phyloP scores from a whole-genome alignment of 371 early-diverging fungal genomes.

The Catenaria anguillulae region DNA sequence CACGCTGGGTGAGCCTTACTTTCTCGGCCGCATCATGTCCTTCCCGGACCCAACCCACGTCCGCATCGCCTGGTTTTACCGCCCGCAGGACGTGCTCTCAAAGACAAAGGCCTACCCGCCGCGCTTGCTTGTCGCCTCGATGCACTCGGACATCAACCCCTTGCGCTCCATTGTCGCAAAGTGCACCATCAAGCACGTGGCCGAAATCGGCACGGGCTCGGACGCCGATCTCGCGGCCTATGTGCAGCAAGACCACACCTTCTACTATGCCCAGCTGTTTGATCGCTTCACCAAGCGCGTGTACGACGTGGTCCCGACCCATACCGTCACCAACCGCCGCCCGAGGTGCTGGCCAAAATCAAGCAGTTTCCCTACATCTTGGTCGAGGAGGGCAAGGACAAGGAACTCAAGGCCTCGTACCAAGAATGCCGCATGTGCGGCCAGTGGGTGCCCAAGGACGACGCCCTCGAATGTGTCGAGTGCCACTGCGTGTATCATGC shows the following conservation, averaged over 20 bases:
- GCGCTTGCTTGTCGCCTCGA: conserved; percentile 61
- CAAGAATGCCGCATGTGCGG: conserved; percentile 61
- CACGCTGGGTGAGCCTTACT: conserved; percentile 56
- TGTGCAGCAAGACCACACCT: conserved; percentile 43
- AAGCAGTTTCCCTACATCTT: conserved; percentile 57
- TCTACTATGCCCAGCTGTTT: conserved; percentile 69
- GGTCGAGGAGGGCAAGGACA: conserved; percentile 61
- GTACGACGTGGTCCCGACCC: conserved; percentile 69
- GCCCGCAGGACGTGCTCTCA: conserved; percentile 57
- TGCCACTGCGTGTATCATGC: conserved; percentile 18
- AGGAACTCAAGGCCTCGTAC: conserved; percentile 51
- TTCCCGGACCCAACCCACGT: conserved; percentile 38
- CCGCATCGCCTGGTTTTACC: conserved; percentile 66
- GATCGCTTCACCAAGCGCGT: conserved; percentile 75
- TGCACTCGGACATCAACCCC: conserved; percentile 78
- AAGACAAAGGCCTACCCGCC: conserved; percentile 52
- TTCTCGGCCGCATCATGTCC: conserved; percentile 68
- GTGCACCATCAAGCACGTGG: conserved; percentile 52
- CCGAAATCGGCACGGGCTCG: too few relatives aligned
- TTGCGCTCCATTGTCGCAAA: conserved; percentile 62
- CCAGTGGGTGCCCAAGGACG: conserved; percentile 34
- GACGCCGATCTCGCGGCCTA: conserved; percentile 41
- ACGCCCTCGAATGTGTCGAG: conserved; percentile 15
- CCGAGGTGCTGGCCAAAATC: conserved; percentile 47
- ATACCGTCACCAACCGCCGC: conserved; percentile 64